These are phyloP conservation scores for Aspergillus brunneoviolaceus DNA, from an alignment of 2,329 filamentous ascomycete genomes.

Conservation along the genomic window DNA sequence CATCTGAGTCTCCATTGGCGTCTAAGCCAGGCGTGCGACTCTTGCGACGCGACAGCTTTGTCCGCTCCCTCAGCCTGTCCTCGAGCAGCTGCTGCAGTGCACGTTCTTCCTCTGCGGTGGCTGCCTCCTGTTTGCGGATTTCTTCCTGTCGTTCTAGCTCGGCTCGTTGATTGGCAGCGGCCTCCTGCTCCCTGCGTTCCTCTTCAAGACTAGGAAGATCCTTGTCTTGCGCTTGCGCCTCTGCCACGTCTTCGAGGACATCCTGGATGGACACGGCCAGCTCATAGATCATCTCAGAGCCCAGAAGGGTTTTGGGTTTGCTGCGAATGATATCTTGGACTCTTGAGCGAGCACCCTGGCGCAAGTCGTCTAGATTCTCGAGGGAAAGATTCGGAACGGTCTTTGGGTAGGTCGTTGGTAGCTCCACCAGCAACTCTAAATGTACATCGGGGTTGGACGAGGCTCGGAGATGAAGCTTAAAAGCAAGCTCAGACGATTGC, in stretches of 20 bases:
- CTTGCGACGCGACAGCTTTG: conserved; percentile 39
- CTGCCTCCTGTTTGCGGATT: conserved; percentile 42
- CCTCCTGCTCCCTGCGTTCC: conserved; percentile 80
- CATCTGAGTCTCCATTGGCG: conserved; percentile 27
- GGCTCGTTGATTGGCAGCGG: conserved; percentile 59
- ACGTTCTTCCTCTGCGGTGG: conserved; percentile 42
- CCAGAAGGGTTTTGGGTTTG: conserved; percentile 64
- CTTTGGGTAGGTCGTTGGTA: conserved; percentile 90
- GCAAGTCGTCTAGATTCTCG: conserved; percentile 63
- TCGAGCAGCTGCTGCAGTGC: conserved; percentile 40
- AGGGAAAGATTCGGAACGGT: conserved; percentile 71
- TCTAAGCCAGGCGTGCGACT: conserved; percentile 38
- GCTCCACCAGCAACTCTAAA: conserved; percentile 71
- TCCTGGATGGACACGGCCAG: conserved; percentile 62
- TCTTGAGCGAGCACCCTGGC: conserved; percentile 68
- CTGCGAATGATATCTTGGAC: conserved; percentile 68
- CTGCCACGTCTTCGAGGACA: conserved; percentile 80
- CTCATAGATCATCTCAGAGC: conserved; percentile 65
- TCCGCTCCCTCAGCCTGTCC: conserved; percentile 41
- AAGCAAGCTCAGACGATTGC: conserved; percentile 76
- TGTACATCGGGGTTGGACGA: conserved; percentile 70
- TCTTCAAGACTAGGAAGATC: conserved; percentile 84
- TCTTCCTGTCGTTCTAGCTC: conserved; percentile 54
- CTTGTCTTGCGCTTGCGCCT: conserved; percentile 70
- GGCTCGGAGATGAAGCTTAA: conserved; percentile 76